phyloP scores from a whole-genome alignment of 2,329 filamentous ascomycete genomes.

The Colletotrichum tropicale region DNA sequence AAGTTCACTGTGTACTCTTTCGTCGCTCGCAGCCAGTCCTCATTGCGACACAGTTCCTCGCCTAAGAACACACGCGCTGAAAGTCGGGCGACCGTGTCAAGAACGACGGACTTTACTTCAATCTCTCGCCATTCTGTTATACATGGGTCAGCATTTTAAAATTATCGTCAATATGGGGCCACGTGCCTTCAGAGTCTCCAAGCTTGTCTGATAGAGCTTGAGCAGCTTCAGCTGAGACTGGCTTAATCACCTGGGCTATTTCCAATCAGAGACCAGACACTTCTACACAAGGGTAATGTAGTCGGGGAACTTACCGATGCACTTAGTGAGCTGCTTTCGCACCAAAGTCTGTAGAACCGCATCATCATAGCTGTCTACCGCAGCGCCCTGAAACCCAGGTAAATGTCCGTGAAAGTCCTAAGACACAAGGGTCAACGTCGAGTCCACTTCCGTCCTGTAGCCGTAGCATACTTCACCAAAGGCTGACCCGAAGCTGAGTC shows the following conservation, averaged over 20 bases:
- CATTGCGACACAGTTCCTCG: background rate
- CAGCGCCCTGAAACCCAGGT: background rate
- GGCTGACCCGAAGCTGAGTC: background rate
- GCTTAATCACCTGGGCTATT: background rate
- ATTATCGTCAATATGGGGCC: background rate
- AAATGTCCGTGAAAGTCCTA: background rate
- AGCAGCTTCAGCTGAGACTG: background rate
- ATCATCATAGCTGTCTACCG: background rate
- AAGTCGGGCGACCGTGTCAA: background rate
- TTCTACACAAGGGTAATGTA: rapidly evolving
- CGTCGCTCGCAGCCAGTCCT: background rate
- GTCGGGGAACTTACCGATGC: background rate
- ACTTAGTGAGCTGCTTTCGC: background rate
- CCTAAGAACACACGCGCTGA: background rate
- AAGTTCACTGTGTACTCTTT: background rate
- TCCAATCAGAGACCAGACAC: background rate
- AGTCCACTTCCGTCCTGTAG: rapidly evolving
- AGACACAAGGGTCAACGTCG: background rate
- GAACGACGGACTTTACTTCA: background rate
- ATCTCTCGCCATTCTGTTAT: background rate
- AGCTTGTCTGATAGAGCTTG: background rate
- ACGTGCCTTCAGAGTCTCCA: background rate
- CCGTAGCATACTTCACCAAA: background rate
- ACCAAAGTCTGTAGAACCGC: background rate
- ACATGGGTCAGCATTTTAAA: rapidly evolving